A percentile compares a stretch with the other conserved stretches of the same genome.
These are phyloP conservation scores for Furcasterigmium furcatum DNA, from an alignment of 2,329 filamentous ascomycete genomes.

Conservation along the genomic window DNA sequence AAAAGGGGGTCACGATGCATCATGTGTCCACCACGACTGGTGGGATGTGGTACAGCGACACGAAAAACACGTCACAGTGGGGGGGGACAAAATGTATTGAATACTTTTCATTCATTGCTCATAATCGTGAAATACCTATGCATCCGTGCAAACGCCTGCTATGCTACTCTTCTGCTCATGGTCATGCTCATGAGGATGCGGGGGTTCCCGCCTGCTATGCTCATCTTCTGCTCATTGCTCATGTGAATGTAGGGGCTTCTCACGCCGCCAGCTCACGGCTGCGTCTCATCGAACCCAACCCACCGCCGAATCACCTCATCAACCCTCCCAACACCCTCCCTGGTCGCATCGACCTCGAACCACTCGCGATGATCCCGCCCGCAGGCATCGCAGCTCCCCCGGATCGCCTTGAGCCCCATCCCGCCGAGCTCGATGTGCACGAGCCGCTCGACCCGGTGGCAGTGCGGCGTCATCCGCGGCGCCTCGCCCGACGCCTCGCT, in stretches of 20 bases:
- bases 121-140: too few relatives aligned
- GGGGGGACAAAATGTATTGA: not conserved
- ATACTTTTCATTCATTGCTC: too few relatives aligned
- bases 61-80: too few relatives aligned
- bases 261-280: too few relatives aligned
- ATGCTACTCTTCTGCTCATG: not conserved
- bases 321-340: conserved; percentile 65
- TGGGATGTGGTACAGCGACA: too few relatives aligned
- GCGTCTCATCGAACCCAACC: conserved; percentile 75
- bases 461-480: conserved; percentile 75
- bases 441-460: conserved; percentile 82
- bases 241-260: too few relatives aligned
- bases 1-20: too few relatives aligned
- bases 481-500: conserved; percentile 22
- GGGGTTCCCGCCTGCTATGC: too few relatives aligned
- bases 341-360: conserved; percentile 83
- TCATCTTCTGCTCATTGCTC: too few relatives aligned
- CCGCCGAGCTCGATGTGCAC: conserved; percentile 84
- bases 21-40: too few relatives aligned
- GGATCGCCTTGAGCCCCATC: conserved; percentile 51
- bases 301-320: conserved; percentile 74
- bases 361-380: conserved; percentile 88
- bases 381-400: conserved; percentile 67
- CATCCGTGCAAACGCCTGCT: not conserved
- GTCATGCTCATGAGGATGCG: not conserved